phyloP scores from a whole-genome alignment of 2,329 filamentous ascomycete species.

The Penicillium sumatraense region DNA sequence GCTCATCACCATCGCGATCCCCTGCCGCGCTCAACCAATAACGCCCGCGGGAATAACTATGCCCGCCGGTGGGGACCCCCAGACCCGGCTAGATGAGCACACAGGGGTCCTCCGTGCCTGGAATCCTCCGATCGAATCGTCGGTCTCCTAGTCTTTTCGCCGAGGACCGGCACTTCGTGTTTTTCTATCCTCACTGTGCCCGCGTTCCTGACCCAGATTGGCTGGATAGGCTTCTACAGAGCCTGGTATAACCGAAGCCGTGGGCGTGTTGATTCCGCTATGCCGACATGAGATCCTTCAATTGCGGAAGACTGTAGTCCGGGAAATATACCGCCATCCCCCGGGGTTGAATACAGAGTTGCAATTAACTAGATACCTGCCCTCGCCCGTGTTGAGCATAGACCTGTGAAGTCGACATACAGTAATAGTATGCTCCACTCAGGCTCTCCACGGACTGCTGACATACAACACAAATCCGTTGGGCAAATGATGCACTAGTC shows the following conservation, averaged over 20 bases:
- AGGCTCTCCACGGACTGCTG: background rate
- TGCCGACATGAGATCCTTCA: background rate
- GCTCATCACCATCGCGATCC: background rate
- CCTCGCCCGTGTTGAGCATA: background rate
- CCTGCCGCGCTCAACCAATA: constrained; percentile 14
- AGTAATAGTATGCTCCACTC: no score
- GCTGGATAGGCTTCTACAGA: background rate
- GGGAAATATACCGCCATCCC: background rate
- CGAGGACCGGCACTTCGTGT: constrained; percentile 26
- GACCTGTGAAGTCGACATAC: background rate
- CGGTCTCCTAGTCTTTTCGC: constrained; percentile 11
- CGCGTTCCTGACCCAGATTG: background rate
- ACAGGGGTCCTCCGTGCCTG: constrained; percentile 1
- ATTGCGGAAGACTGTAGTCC: background rate
- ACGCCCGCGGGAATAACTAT: constrained; percentile 14
- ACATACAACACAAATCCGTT: background rate
- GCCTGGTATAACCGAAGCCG: constrained; percentile 1
- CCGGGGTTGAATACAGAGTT: background rate
- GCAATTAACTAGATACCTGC: background rate
- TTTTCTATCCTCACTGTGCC: background rate
- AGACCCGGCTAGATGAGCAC: constrained; percentile 10
- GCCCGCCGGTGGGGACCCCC: constrained; percentile 1
- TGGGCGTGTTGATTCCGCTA: background rate
- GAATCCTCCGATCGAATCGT: constrained; percentile 21
- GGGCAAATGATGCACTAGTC: background rate